phyloP scores from a whole-genome alignment of 2,329 filamentous ascomycete genomes.

The Helicocarpus griseus region DNA sequence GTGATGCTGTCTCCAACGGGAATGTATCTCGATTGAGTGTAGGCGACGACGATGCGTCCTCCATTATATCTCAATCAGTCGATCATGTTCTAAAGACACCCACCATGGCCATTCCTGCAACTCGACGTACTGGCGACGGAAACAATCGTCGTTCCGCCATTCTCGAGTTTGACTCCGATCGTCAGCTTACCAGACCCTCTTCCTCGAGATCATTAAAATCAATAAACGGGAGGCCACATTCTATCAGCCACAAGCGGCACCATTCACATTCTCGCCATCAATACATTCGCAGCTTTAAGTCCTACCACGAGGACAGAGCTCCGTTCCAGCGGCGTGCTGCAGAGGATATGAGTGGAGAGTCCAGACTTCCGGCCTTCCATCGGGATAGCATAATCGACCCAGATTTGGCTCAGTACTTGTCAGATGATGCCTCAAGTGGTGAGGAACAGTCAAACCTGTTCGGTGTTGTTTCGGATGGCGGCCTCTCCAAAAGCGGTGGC shows the following conservation, averaged over 20 bases:
- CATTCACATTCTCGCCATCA: slow-evolving; percentile 86
- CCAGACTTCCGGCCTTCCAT: slow-evolving; percentile 81
- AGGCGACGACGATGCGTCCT: slow-evolving; percentile 37
- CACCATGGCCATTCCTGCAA: slow-evolving; percentile 57
- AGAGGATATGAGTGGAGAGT: slow-evolving; percentile 56
- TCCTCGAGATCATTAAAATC: slow-evolving; percentile 84
- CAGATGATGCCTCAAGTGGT: slow-evolving; percentile 83
- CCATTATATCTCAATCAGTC: slow-evolving; percentile 36
- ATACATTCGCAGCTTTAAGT: slow-evolving; percentile 65
- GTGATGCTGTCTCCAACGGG: slow-evolving; percentile 47
- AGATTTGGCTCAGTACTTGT: slow-evolving; percentile 89
- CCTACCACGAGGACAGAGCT: slow-evolving; percentile 65
- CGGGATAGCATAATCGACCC: slow-evolving; percentile 98
- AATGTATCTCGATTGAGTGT: slow-evolving; percentile 33
- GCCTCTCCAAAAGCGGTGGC: slow-evolving; percentile 51
- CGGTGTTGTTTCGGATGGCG: slow-evolving; percentile 57
- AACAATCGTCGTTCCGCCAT: slow-evolving; percentile 77
- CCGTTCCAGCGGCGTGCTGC: slow-evolving; percentile 71
- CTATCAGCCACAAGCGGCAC: slow-evolving; percentile 72
- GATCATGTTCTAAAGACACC: slow-evolving; percentile 43
- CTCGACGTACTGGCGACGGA: slow-evolving; percentile 59
- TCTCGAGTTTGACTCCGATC: slow-evolving; percentile 78
- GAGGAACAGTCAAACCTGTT: slow-evolving; percentile 88
- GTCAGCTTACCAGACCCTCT: slow-evolving; percentile 72
- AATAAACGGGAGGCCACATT: slow-evolving; percentile 60